Evolutionary conservation across 1,139 yeast species (phyloP), one percentile per base, ranked within the genome.

Genomic region (Diutina pseudorugosa): DNA sequence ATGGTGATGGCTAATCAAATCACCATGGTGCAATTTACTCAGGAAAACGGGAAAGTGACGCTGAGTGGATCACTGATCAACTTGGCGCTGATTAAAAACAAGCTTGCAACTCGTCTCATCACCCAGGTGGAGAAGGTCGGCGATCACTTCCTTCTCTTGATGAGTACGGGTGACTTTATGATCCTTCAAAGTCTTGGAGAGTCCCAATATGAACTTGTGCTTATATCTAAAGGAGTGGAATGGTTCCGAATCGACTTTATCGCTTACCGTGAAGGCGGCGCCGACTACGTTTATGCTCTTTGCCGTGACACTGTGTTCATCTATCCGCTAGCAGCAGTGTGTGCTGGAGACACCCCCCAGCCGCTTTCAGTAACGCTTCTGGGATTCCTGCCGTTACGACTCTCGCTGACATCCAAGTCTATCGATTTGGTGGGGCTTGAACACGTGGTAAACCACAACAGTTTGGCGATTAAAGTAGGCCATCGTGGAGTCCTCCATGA

Each of bases 81-180:
- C 55, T 61, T 74, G 53, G 60, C 68, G 7, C 64, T 68, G 12
- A 68, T 74, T 45, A 59, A 62, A 23, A 58, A 62, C 47, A 66
- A 61, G 51, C 55, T 73, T 4, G 54, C 62, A 6, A 57, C 73
- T 4, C 53, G 57, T 3, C 62, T 63, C 27, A 61, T 71, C 6
- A 54, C 57, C 14, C 65, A 68, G 53, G 61, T 67, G 30, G 59
- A 62, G 16, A 62, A 69, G 64, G 57, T 72, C 7, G 60, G 64
- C 21, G 62, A 63, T 50, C 74, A 73, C 57, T 71, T 73, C 53
- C 56, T 73, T 50, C 66, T 74, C 51, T 59, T 73, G 49, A 58
- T 71, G 42, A 60, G 59, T 43, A 65, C 68, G 12, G 79, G 79
- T 2, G 77, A 72, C 30, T 63, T 73, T 19, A 71, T 60, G 57